These are phyloP conservation scores for Blastomyces emzantsi DNA, from an alignment of 2,329 filamentous ascomycete genomes.

Conservation along the genomic window DNA sequence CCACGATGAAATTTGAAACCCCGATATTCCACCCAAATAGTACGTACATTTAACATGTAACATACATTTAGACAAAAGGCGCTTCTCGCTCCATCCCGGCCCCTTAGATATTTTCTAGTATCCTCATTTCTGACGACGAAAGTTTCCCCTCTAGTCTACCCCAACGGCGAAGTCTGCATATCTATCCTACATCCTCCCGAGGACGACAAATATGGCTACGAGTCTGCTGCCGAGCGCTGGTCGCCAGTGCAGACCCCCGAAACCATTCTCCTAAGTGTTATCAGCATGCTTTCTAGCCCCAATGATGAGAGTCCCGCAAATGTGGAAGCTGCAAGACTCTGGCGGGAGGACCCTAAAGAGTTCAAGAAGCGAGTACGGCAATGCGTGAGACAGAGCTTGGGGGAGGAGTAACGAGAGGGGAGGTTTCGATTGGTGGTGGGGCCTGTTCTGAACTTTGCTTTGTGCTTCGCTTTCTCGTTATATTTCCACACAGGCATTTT, in stretches of 20 bases:
- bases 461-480: too few species aligned
- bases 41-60: conserved; percentile 29
- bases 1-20: conserved; percentile 74
- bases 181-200: conserved; percentile 92
- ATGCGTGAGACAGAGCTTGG: conserved; percentile 72
- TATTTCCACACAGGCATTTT: too few species aligned
- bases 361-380: conserved; percentile 71
- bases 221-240: conserved; percentile 84
- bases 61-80: background rate
- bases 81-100: conserved; percentile 5
- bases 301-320: conserved; percentile 96
- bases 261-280: conserved; percentile 84
- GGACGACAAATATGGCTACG: conserved; percentile 91
- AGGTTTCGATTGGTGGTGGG: background rate
- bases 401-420: conserved; percentile 49
- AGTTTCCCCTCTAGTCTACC: conserved; percentile 52
- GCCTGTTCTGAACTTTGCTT: background rate
- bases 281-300: conserved; percentile 82
- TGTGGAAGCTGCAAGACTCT: conserved; percentile 80
- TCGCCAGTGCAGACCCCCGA: conserved; percentile 89
- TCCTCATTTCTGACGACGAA: conserved; percentile 7
- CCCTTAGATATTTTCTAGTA: background rate
- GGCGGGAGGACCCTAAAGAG: conserved; percentile 69
- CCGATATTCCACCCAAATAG: conserved; percentile 92
- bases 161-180: conserved; percentile 83